Base-by-base conservation (phyloP, 768 basidiomycete genomes). In the Hygrocybe coccinea region DNA sequence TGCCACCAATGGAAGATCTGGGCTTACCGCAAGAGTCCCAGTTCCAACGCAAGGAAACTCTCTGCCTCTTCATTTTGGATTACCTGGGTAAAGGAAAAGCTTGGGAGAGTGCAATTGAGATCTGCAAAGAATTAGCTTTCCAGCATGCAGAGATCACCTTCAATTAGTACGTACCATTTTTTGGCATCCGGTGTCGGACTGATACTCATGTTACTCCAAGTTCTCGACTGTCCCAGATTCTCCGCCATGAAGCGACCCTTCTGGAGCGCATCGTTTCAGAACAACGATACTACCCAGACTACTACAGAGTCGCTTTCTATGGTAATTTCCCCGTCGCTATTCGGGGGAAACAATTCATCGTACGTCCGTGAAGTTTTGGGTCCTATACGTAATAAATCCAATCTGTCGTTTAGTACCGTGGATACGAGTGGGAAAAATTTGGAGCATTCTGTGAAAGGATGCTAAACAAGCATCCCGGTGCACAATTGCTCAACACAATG, bases 11-110 rank as follows among this genome's bases (percentile, higher is more conserved):
- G 85, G 89, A 91, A 64, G 93, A 92, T 54, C 80, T 97, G 37
- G 84, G 87, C 15, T 73, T 97, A 37, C 95, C 94, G 1, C 87
- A 91, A 46, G 95, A 98, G 66, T 94, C 89, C 2, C 87, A 92
- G 35, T 98, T 97, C 70, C 89, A 89, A 55, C 82, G 95, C 45
- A 97, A 95, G 65, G 95, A 98, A 71, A 92, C 92, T 0, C 75
- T 98, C 2, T 92, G 88, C 61, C 77, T 97, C 41, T 75, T 95
- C 54, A 94, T 95, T 55, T 80, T 98, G n/a, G 93, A 97, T 66
- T 93, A 94, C 63, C 81, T 97, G 19, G 91, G 92, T 91, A 91
- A 94, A 70, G 95, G 95, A 9, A 94, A 95, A 64, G 95, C 95
- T n/a, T 98, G 92, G 83, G 95, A 98, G 70, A 87, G 82, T 51